Evolutionary conservation across 805 yeast species (phyloP), one percentile per base, ranked within the genome.

Genomic region (Danielozyma ontarioensis): DNA sequence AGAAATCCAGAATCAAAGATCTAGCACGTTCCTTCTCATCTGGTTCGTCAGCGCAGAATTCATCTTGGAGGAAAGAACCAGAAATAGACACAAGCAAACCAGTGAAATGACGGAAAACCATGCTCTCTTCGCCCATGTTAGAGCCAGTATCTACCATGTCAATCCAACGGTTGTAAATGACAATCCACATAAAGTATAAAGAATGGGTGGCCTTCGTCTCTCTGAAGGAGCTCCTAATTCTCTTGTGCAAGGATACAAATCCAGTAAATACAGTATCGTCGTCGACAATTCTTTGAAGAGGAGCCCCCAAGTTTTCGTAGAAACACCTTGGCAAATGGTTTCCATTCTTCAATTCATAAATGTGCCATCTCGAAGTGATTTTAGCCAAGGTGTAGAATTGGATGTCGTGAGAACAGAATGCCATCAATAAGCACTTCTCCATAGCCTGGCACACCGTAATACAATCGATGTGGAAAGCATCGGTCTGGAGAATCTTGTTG

Each of bases 51-150:
- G 32, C 33, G 3, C 53, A 32, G 42, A 51, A 68, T 16, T 39
- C 52, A 5, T 58, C 49, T 13, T 41, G 46, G 16, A 80, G 50
- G 36, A 82, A 72, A 12, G 79, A 68, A 28, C 94, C 87, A 31
- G 85, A 73, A 0, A 81, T 61, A 0, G 87, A 75, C 2, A 87
- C 85, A 39, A 85, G 54, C 39, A 80, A 78, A 6, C 90, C 93
- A 2, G 87, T 78, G 49, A 72, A 80, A 48, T 79, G 82, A 45
- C 83, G 64, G 55, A 78, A 77, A 17, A 76, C 70, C 7, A 62
- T 45, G 37, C 53, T 75, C n/a, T 60, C 67, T 59, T 46, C 70
- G 45, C 45, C 59, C 39, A 32, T 55, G 13, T 36, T 39, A n/a
- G 45, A 33, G 25, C 42, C 48, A 15, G 40, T 51, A 11, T 51